Conservation (phyloP, 768 basidiomycete genomes). For the Collybia mongolica region DNA sequence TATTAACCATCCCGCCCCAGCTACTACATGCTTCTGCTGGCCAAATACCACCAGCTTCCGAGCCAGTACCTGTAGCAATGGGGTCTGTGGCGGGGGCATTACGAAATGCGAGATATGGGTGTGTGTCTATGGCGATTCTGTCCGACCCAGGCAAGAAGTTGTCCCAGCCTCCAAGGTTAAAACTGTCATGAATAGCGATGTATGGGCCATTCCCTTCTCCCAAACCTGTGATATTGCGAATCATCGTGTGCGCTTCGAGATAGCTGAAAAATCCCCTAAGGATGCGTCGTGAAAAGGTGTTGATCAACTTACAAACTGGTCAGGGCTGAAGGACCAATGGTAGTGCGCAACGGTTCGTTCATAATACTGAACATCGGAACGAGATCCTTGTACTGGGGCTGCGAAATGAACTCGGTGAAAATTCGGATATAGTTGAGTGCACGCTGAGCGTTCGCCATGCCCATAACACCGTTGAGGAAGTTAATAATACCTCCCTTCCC, state of each 20-base stretch:
- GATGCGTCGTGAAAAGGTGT: slow-evolving; percentile 31
- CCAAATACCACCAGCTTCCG: slow-evolving; percentile 42
- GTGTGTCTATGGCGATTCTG: slow-evolving; percentile 60
- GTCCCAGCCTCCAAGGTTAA: slow-evolving; percentile 43
- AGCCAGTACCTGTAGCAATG: slow-evolving; percentile 29
- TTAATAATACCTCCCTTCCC: slow-evolving; percentile 54
- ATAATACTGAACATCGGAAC: slow-evolving; percentile 57
- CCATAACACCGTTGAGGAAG: slow-evolving; percentile 74
- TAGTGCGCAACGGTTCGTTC: slow-evolving; percentile 52
- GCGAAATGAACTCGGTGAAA: slow-evolving; percentile 76
- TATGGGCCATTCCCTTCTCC: slow-evolving; percentile 68
- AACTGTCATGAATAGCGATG: slow-evolving; percentile 46
- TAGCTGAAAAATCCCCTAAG: slow-evolving; percentile 40
- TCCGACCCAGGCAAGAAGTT: slow-evolving; percentile 50
- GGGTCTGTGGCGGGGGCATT: slow-evolving; percentile 27
- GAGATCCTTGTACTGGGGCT: slow-evolving; percentile 58
- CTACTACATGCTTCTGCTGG: slow-evolving; percentile 48
- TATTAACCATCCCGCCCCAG: slow-evolving; percentile 60
- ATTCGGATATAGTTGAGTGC: slow-evolving; percentile 72
- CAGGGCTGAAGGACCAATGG: slow-evolving; percentile 52
- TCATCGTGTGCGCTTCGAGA: slow-evolving; percentile 56
- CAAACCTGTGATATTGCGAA: slow-evolving; percentile 68
- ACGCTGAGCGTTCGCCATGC: slow-evolving; percentile 82
- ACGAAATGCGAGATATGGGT: slow-evolving; percentile 67
- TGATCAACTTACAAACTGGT: slow-evolving; percentile 52